A percentile compares a stretch with the other conserved stretches of the same genome.
Evolutionary conservation across 108 stramenopile genomes (phyloP).

Genomic region (Stephanodiscus minutulus): DNA sequence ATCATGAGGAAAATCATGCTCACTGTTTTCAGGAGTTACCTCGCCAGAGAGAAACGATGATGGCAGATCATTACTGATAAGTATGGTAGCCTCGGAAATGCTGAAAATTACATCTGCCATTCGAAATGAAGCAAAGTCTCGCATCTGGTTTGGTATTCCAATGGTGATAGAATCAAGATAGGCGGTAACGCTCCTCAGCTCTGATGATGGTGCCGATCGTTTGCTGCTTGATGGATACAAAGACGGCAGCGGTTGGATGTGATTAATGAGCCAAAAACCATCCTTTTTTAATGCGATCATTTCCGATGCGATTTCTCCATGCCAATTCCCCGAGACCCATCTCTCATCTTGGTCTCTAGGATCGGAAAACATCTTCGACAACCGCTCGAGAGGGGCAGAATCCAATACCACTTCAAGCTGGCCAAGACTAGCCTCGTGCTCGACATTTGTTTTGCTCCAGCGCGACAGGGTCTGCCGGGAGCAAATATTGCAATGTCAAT

Average conservation of each 20-base stretch:
- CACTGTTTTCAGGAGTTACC: constrained; percentile 47
- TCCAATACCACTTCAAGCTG: constrained; percentile 62
- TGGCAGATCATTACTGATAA: constrained; percentile 68
- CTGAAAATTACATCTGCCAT: constrained; percentile 49
- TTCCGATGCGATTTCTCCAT: constrained; percentile 43
- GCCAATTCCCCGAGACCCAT: constrained; percentile 77
- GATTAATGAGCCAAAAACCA: constrained; percentile 45
- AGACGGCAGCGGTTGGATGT: constrained; percentile 57
- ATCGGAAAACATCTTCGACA: constrained; percentile 44
- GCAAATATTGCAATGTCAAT: not conserved
- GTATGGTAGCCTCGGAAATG: constrained; percentile 55
- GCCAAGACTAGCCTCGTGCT: constrained; percentile 69
- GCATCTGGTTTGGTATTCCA: constrained; percentile 56
- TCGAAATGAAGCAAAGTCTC: constrained; percentile 53
- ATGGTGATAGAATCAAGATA: constrained; percentile 49
- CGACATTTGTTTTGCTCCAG: constrained; percentile 48
- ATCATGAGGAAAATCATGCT: constrained; percentile 68
- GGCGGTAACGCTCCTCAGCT: constrained; percentile 67
- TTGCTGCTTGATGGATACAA: constrained; percentile 55
- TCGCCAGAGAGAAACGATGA: constrained; percentile 63
- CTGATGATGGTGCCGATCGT: constrained; percentile 59
- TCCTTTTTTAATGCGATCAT: constrained; percentile 48
- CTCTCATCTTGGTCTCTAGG: constrained; percentile 48
- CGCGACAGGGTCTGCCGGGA: constrained; percentile 13
- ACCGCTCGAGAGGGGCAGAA: constrained; percentile 33